Evolutionary conservation across 2,329 filamentous ascomycete genomes (phyloP), one percentile per base, ranked within the genome.

Genomic region (Volutella citrinella): DNA sequence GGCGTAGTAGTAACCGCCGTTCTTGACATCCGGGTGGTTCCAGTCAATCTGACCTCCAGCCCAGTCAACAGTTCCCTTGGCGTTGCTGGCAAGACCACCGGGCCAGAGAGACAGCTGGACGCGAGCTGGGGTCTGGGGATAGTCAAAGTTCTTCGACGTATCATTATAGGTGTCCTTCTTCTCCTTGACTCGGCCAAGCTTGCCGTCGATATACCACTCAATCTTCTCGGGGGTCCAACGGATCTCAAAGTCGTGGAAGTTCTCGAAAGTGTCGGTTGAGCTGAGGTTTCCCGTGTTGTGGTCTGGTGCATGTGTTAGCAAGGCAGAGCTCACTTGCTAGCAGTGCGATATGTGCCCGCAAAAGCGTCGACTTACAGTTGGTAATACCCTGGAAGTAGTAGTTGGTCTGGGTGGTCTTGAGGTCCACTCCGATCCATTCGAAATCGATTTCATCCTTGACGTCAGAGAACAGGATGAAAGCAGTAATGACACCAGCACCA

Each of bases 371-470:
- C 87, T 71, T 72, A 95, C 88, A 97, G 61, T 91, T 75, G 23
- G 87, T 83, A 45, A 96, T 83, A 56, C 93, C 93, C 68, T 96
- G 90, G 68, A 84, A 96, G 68, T 96, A 98, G 72, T 82, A 98
- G 70, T 98, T 98, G 59, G 89, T 93, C 70, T 98, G 90, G 13
- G 84, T 87, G 43, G 74, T 77, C 28, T 70, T 57, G 43, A 95
- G 70, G 55, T 96, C 87, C 27, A 76, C 76, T 47, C 93, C 93
- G 34, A 98, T 77, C 60, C 85, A 97, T 63, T 98, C 93, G 60
- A 88, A 97, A 68, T 98, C 93, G 54, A 98, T 95, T 65, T 98
- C 93, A 57, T 98, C 93, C 74, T 96, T 95, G 56, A 94, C 85
- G 55, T 97, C 91, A 21, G 86, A 90, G 63, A 96, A 80, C 56